Conservation (phyloP, 1,284 basidiomycete genomes). For the Termitomyces sp. region DNA sequence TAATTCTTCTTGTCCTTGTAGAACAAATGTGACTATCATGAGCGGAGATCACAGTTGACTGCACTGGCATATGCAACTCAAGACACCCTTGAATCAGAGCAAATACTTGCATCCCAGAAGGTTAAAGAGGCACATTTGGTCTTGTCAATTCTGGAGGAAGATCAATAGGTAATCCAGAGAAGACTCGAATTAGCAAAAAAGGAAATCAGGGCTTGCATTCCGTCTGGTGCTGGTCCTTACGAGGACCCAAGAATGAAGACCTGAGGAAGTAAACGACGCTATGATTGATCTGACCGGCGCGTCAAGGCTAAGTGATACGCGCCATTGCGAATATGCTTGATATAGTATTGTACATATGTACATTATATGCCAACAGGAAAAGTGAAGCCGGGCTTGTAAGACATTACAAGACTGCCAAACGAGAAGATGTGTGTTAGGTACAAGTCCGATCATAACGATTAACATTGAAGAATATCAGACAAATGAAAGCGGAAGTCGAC, state of each 20-base stretch:
- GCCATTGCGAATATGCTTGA: conserved; percentile 12
- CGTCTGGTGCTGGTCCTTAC: conserved; percentile 24
- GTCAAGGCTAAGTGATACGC: not conserved
- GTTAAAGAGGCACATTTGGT: too few relatives aligned
- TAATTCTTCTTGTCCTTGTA: too few relatives aligned
- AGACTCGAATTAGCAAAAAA: too few relatives aligned
- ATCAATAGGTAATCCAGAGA: too few relatives aligned
- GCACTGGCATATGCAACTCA: too few relatives aligned
- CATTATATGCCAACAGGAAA: conserved; percentile 11
- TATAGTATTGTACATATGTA: conserved; percentile 14
- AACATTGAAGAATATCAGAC: conserved; percentile 9
- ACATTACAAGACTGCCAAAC: conserved; percentile 4
- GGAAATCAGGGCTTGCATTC: too few relatives aligned
- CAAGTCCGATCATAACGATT: conserved; percentile 19
- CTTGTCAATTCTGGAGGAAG: too few relatives aligned
- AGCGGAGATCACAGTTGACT: too few relatives aligned
- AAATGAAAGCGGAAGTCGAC: conserved; percentile 5
- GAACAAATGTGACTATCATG: too few relatives aligned
- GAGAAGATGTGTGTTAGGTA: conserved; percentile 15
- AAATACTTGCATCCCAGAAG: too few relatives aligned
- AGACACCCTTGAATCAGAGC: too few relatives aligned
- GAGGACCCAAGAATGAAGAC: not conserved
- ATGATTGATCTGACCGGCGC: not conserved
- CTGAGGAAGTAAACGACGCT: not conserved
- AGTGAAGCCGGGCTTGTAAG: not conserved